These are phyloP conservation scores for Aspergillus sp. DNA, from an alignment of 2,329 filamentous ascomycete species.

Conservation along the genomic window DNA sequence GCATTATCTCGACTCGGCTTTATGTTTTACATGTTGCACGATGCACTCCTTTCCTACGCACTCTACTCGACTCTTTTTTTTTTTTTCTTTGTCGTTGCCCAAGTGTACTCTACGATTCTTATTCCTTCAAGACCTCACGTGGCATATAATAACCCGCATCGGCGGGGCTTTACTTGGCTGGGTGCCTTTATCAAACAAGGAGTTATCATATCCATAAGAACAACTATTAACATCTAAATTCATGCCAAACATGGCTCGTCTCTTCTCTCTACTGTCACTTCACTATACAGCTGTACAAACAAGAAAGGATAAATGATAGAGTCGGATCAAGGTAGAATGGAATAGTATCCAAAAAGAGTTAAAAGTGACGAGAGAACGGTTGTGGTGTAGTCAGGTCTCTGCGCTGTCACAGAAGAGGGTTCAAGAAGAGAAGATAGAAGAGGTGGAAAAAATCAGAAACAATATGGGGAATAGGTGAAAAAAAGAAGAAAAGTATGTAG, in stretches of 20 bases:
- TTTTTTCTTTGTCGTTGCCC: too few relatives aligned
- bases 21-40: too few relatives aligned
- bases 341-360: slow-evolving; percentile 17
- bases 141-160: too few relatives aligned
- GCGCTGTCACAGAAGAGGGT: slow-evolving; percentile 18
- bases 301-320: slow-evolving; percentile 7
- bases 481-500: slow-evolving; percentile 26
- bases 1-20: neutral
- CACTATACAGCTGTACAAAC: slow-evolving; percentile 27
- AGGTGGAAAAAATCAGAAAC: slow-evolving; percentile 22
- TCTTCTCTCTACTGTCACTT: slow-evolving; percentile 15
- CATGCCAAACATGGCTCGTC: slow-evolving; percentile 9
- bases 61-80: too few relatives aligned
- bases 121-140: too few relatives aligned
- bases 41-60: too few relatives aligned
- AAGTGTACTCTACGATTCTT: too few relatives aligned
- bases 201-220: too few relatives aligned
- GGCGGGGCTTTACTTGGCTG: too few relatives aligned
- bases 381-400: slow-evolving; percentile 14
- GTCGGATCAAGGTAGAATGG: slow-evolving; percentile 8
- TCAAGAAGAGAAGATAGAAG: slow-evolving; percentile 15
- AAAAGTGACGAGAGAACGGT: slow-evolving; percentile 15
- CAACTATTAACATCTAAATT: slow-evolving; percentile 8
- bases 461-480: slow-evolving; percentile 37
- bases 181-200: too few relatives aligned